Conservation (phyloP, 139 green algal species). For the Picochlorum sp. region DNA sequence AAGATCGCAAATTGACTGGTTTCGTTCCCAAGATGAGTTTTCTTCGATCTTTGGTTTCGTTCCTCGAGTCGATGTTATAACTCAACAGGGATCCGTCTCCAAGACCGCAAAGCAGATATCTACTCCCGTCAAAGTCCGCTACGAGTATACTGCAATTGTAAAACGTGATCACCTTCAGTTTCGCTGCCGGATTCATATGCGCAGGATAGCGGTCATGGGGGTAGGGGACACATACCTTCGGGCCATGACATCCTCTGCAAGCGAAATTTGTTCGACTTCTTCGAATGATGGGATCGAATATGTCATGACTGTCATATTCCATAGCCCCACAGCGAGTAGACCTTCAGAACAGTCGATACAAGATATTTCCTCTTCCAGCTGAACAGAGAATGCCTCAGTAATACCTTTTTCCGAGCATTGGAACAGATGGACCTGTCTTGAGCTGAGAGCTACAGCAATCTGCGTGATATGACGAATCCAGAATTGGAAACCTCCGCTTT, state of each 20-base stretch:
- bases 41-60: constrained; percentile 59
- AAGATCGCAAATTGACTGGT: constrained; percentile 75
- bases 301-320: not conserved
- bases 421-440: not conserved
- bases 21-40: constrained; percentile 82
- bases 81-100: constrained; percentile 35
- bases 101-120: constrained; percentile 72
- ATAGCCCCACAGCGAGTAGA: not conserved
- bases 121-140: constrained; percentile 63
- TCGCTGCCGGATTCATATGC: too few relatives aligned
- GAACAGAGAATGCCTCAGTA: constrained; percentile 29
- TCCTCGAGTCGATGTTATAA: constrained; percentile 3
- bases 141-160: constrained; percentile 60
- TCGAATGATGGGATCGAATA: not conserved
- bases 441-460: not conserved
- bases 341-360: not conserved
- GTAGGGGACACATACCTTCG: not conserved
- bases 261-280: not conserved
- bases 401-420: constrained; percentile 33
- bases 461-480: not conserved
- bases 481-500: too few relatives aligned
- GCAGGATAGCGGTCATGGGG: too few relatives aligned
- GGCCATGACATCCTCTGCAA: not conserved
- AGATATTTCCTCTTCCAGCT: constrained; percentile 46
- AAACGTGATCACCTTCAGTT: too few relatives aligned